phyloP scores from a whole-genome alignment of 1,284 basidiomycete genomes.

The Apiotrichum laibachii region DNA sequence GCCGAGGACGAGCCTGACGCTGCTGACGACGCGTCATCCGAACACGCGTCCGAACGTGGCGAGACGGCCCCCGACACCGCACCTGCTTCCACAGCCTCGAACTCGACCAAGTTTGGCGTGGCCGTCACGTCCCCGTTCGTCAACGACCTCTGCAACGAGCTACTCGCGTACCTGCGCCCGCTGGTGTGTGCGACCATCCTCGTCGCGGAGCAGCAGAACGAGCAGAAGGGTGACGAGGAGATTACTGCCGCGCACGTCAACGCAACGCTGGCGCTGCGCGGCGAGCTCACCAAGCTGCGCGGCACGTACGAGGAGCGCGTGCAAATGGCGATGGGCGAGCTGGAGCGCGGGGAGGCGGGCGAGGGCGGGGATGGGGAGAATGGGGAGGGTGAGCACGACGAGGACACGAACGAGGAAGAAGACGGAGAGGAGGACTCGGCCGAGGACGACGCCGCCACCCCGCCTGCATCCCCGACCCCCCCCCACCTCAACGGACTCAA shows the following conservation, averaged over 20 bases:
- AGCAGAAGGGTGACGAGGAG: background rate
- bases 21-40: background rate
- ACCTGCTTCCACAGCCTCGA: background rate
- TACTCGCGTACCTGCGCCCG: conserved; percentile 22
- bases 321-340: background rate
- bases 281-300: background rate
- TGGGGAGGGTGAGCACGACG: conserved; percentile 1
- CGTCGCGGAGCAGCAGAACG: conserved; percentile 21
- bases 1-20: background rate
- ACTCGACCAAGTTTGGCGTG: no score
- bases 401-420: background rate
- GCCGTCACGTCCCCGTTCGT: conserved; percentile 6
- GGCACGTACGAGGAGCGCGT: background rate
- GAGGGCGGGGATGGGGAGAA: background rate
- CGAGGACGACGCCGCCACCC: background rate
- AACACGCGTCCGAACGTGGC: background rate
- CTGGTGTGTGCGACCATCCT: conserved; percentile 23
- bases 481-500: no score
- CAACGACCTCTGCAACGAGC: conserved; percentile 17
- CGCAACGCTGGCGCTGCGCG: conserved; percentile 1
- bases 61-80: no score
- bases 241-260: background rate
- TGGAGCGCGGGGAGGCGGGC: background rate
- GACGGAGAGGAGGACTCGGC: background rate
- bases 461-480: no score